phyloP scores from a whole-genome alignment of 495 filamentous ascomycete genomes.

The Delitschia confertaspora region DNA sequence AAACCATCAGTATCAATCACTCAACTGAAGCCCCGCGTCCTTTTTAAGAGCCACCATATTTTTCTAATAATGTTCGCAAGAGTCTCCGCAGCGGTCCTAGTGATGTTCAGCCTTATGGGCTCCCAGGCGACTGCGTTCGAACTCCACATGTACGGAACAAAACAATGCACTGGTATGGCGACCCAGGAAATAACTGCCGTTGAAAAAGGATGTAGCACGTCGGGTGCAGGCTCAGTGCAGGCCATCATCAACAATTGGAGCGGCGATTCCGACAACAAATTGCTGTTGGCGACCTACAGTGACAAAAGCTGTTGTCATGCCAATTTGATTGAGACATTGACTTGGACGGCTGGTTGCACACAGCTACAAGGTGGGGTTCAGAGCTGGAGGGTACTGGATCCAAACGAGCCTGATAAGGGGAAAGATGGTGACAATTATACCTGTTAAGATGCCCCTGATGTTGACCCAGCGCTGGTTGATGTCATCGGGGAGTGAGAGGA shows the following conservation, averaged over 20 bases:
- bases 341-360: constrained; percentile 2
- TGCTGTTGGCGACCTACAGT: constrained; percentile 2
- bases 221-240: constrained; percentile 1
- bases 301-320: constrained; percentile 3
- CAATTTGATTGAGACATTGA: background rate
- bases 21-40: too few species aligned
- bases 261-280: constrained; percentile 4
- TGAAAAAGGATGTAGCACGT: constrained; percentile 4
- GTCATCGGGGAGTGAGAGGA: too few species aligned
- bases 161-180: background rate
- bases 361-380: background rate
- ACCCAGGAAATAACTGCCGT: background rate
- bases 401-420: constrained; percentile 4
- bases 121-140: too few species aligned
- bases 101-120: too few species aligned
- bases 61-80: too few species aligned
- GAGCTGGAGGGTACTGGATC: constrained; percentile 9
- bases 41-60: too few species aligned
- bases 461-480: too few species aligned
- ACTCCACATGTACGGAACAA: background rate
- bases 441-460: too few species aligned
- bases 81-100: too few species aligned
- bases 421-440: too few species aligned
- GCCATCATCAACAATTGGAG: constrained; percentile 5
- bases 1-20: too few species aligned